Percentiles rank a stretch among this genome's conserved stretches.
These are phyloP conservation scores for Fusarium virguliforme DNA, from an alignment of 2,329 filamentous ascomycete genomes.

Conservation along the genomic window DNA sequence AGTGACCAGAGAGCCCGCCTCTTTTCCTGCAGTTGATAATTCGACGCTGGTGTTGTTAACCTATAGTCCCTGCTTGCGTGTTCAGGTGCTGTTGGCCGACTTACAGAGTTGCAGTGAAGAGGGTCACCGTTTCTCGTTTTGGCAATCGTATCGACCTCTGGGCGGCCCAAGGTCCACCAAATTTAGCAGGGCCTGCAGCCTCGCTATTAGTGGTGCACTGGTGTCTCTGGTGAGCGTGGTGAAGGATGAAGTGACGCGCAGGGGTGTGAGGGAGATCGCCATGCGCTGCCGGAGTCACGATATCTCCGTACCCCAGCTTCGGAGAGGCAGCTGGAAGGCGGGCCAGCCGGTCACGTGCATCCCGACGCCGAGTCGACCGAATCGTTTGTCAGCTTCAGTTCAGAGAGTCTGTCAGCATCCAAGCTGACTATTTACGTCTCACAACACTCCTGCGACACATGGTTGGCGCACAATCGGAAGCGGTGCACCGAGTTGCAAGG, in stretches of 20 bases:
- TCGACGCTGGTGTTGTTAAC: constrained; percentile 31
- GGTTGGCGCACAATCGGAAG: constrained; percentile 2
- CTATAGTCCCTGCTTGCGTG: constrained; percentile 22
- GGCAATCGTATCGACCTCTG: constrained; percentile 24
- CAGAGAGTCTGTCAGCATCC: constrained; percentile 1
- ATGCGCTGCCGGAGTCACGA: constrained; percentile 17
- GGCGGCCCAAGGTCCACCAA: constrained; percentile 29
- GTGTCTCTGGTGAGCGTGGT: constrained; percentile 19
- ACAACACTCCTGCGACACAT: not conserved
- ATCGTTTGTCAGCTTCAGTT: not conserved
- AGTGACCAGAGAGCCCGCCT: constrained; percentile 21
- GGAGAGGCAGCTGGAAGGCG: constrained; percentile 5
- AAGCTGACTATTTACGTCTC: constrained; percentile 5
- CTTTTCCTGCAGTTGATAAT: constrained; percentile 19
- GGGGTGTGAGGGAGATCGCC: constrained; percentile 17
- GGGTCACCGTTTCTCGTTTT: constrained; percentile 38
- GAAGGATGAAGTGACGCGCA: constrained; percentile 21
- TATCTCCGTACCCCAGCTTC: constrained; percentile 16
- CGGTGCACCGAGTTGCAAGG: constrained; percentile 5
- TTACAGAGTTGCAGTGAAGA: constrained; percentile 39
- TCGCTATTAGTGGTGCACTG: constrained; percentile 11
- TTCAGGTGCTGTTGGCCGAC: constrained; percentile 19
- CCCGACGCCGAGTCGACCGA: not conserved
- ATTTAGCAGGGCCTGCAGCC: constrained; percentile 24
- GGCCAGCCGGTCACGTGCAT: constrained; percentile 34